Evolutionary conservation across 2,329 filamentous ascomycete genomes (phyloP).

Genomic region (Epichloe glyceriae): DNA sequence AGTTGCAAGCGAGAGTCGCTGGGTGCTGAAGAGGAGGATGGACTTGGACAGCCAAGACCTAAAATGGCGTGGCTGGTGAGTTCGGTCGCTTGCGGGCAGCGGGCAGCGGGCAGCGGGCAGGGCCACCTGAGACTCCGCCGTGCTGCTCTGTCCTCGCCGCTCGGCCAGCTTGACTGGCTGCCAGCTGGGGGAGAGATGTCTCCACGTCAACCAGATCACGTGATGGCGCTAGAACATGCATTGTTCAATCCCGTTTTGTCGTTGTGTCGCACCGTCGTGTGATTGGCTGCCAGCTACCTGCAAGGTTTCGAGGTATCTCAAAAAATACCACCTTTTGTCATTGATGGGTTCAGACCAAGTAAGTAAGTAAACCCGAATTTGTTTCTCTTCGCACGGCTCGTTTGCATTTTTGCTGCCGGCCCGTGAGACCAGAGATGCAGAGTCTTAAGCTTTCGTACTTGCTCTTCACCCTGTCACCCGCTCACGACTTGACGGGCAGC

Average conservation of each 20-base stretch:
- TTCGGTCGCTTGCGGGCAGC: conserved; percentile 3
- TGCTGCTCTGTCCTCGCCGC: no score
- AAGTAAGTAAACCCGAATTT: no score
- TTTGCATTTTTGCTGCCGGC: no score
- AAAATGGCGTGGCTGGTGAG: conserved; percentile 29
- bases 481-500: neutral
- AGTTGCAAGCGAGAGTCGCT: conserved; percentile 3
- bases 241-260: neutral
- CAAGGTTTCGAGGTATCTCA: neutral
- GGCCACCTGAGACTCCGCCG: neutral
- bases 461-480: no score
- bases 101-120: neutral
- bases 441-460: no score
- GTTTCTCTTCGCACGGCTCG: no score
- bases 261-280: neutral
- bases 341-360: no score
- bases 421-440: no score
- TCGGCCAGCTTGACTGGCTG: no score
- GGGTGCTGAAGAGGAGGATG: neutral
- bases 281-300: neutral
- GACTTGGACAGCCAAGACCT: conserved; percentile 6
- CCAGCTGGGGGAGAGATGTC: neutral
- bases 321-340: no score
- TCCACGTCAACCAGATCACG: conserved; percentile 4
- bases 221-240: neutral